Evolutionary conservation across 164 flowering plant species (phyloP), one percentile per base, ranked within the genome.

Genomic region (Macadamia tetraphylla): DNA sequence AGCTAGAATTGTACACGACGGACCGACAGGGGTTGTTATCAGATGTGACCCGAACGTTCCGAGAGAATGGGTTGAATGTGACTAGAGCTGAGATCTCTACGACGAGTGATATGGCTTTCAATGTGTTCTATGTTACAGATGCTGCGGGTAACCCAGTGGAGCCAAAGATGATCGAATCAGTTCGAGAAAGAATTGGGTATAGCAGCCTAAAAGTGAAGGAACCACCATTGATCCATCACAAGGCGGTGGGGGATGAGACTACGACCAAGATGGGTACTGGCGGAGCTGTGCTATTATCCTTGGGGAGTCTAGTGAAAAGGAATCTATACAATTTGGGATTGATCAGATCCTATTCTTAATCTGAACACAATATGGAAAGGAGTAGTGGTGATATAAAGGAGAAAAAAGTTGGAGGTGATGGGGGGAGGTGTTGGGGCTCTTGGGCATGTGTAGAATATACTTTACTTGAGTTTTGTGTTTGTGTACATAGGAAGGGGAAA

Each of bases 71-170:
- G 8, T 80, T 90, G 1, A 87, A 86, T 42, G 84, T 90, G 64
- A 83, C 91, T 15, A 78, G 87, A 65, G 92, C 96, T 0, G 96
- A 88, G 78, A 78, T 90, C 46, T 85, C 93, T 5, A 90, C 96
- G 1, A 67, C 71, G 6, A 35, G 52, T 4, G 88, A 79, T 11
- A 73, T 57, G 51, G 93, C 93, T 18, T 55, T 29, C 18, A 85
- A 90, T 64, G 69, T 80, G 2, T 88, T 90, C 80, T 82, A 88
- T 17, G 88, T 88, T 10, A 84, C 90, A 0, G 92, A 88, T 76
- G 88, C 78, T 0, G 46, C 68, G 0, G 96, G 96, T 43, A 71
- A 82, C 60, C 78, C 78, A 1, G 81, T 81, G 1, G 87, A 86
- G 65, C 59, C 82, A 0, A 83, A 78, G 65, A 64, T 77, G 35